Evolutionary conservation across 371 early-diverging fungal genomes (phyloP).

Genomic region (Lichtheimia ramosa): DNA sequence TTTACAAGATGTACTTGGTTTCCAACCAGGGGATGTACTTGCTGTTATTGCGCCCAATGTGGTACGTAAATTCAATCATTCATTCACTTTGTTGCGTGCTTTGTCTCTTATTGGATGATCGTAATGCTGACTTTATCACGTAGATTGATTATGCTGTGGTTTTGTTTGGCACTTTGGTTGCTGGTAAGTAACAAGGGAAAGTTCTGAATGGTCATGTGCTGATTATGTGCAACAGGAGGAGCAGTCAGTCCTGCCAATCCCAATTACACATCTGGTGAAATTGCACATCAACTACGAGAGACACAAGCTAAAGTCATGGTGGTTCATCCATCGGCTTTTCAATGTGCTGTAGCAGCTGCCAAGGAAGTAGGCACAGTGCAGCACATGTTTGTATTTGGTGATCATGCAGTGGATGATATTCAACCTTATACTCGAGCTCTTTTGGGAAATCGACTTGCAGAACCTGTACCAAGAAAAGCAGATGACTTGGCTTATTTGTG

Average conservation of each 20-base stretch:
- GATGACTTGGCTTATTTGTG: slow-evolving; percentile 64
- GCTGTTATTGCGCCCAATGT: slow-evolving; percentile 74
- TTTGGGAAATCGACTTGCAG: slow-evolving; percentile 17
- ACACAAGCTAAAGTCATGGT: slow-evolving; percentile 67
- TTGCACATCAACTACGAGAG: slow-evolving; percentile 72
- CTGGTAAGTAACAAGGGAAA: slow-evolving; percentile 20
- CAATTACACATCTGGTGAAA: slow-evolving; percentile 72
- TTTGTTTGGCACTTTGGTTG: slow-evolving; percentile 35
- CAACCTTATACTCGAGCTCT: slow-evolving; percentile 24
- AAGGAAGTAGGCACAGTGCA: slow-evolving; percentile 45
- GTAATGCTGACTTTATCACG: not conserved
- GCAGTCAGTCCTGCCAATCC: slow-evolving; percentile 76
- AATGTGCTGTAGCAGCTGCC: slow-evolving; percentile 62
- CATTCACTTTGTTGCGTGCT: not conserved
- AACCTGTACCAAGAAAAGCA: slow-evolving; percentile 25
- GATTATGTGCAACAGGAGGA: slow-evolving; percentile 46
- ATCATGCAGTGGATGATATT: slow-evolving; percentile 34
- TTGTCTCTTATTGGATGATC: not conserved
- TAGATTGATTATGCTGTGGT: slow-evolving; percentile 46
- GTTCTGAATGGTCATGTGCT: not conserved
- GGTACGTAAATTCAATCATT: slow-evolving; percentile 23
- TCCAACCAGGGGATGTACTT: slow-evolving; percentile 68
- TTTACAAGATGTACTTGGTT: slow-evolving; percentile 52
- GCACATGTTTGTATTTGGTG: slow-evolving; percentile 63
- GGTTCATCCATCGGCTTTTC: slow-evolving; percentile 41